Evolutionary conservation across 768 basidiomycete species (phyloP).

Genomic region (Collybia mongolica): DNA sequence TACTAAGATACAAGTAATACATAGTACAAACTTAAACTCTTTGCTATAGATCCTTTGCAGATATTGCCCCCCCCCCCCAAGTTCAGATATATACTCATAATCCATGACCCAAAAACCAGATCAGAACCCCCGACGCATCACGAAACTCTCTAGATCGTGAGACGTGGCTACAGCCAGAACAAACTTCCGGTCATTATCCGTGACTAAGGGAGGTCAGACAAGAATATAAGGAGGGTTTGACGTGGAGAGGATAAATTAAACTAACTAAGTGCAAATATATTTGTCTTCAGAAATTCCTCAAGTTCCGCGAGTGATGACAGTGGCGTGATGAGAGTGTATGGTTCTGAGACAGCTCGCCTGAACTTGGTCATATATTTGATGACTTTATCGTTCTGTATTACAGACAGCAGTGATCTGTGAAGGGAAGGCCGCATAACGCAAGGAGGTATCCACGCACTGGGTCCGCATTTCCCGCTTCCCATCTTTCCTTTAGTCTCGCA

Average conservation of each 20-base stretch:
- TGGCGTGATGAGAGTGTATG: conserved; percentile 82
- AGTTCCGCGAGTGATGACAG: conserved; percentile 75
- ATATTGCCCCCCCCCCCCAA: background rate
- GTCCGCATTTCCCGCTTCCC: conserved; percentile 71
- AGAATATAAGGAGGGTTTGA: background rate
- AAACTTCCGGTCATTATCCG: conserved; percentile 79
- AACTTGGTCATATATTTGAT: conserved; percentile 72
- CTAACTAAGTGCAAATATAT: conserved; percentile 77
- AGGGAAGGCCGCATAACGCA: no score
- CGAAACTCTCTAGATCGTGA: conserved; percentile 71
- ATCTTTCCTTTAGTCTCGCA: conserved; percentile 67
- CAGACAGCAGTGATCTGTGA: no score
- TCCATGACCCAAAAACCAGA: background rate
- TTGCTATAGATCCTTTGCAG: background rate
- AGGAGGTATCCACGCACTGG: conserved; percentile 48
- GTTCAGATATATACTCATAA: background rate
- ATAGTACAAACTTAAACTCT: background rate
- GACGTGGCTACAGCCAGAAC: conserved; percentile 78
- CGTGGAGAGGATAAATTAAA: background rate
- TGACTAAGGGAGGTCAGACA: conserved; percentile 51
- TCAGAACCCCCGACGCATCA: conserved; percentile 46
- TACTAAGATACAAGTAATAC: background rate
- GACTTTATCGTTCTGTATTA: conserved; percentile 65
- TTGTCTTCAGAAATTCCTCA: conserved; percentile 71
- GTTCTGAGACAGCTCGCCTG: conserved; percentile 58